A percentile compares a stretch with the other conserved stretches of the same genome.
Conservation (phyloP, 768 basidiomycete species). For the Auricularia cornea region DNA sequence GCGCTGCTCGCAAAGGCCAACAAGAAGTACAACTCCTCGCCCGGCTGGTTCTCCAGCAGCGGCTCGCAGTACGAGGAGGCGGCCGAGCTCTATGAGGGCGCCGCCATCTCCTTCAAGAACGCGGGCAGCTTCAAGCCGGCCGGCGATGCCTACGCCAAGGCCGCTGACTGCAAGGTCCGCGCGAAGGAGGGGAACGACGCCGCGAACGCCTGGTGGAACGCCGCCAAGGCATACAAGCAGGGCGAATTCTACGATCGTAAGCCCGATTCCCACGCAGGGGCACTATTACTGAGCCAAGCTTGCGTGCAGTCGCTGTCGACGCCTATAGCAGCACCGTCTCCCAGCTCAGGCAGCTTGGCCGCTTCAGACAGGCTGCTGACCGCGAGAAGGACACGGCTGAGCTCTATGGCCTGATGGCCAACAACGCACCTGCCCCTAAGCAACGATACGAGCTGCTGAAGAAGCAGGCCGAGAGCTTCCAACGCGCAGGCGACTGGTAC, state of each 20-base stretch:
- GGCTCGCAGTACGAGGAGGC: slow-evolving; percentile 91
- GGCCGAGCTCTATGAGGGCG: slow-evolving; percentile 90
- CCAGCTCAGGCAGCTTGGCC: slow-evolving; percentile 73
- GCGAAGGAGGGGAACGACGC: slow-evolving; percentile 87
- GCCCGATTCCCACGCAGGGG: slow-evolving; percentile 21
- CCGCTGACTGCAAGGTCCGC: slow-evolving; percentile 89
- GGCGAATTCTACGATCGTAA: slow-evolving; percentile 70
- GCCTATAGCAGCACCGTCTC: slow-evolving; percentile 78
- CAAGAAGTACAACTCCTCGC: slow-evolving; percentile 79
- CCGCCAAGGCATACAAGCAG: slow-evolving; percentile 91
- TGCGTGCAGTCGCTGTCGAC: slow-evolving; percentile 69
- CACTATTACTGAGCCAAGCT: not conserved
- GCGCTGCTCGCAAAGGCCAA: slow-evolving; percentile 86
- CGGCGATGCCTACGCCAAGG: slow-evolving; percentile 85
- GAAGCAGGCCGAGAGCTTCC: slow-evolving; percentile 85
- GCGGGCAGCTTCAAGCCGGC: slow-evolving; percentile 89
- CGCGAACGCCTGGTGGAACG: slow-evolving; percentile 99
- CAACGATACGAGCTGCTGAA: too few relatives aligned
- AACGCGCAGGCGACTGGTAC: slow-evolving; percentile 94
- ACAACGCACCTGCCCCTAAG: too few relatives aligned
- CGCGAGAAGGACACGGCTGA: slow-evolving; percentile 95
- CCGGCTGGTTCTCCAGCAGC: slow-evolving; percentile 23
- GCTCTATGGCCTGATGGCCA: too few relatives aligned
- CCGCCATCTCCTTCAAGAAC: slow-evolving; percentile 87
- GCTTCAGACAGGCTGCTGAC: slow-evolving; percentile 96